Evolutionary conservation across 1,284 basidiomycete species (phyloP), one percentile per base, ranked within the genome.

Genomic region (Trametes polyzona): DNA sequence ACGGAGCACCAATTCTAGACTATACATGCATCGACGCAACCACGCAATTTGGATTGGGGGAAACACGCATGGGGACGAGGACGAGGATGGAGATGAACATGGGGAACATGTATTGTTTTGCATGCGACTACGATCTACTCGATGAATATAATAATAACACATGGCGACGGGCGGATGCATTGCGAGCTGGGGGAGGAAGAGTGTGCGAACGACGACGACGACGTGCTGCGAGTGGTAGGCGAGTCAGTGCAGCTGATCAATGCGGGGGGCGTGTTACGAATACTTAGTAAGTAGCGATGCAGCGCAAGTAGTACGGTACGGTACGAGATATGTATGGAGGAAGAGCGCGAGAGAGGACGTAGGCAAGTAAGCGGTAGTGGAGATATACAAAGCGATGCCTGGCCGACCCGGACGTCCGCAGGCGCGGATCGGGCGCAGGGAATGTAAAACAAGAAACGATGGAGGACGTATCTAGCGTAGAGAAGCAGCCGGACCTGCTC

Each of bases 1-100:
- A 95, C 93, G n/a, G 92, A 95, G 73, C 84, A 92, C 66, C 76
- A 78, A 4, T 94, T 94, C 75, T 91, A 56, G 62, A 17, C 24
- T 26, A 30, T 12, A 21, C 27, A 8, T n/a, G n/a, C n/a, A n/a
- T n/a, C n/a, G n/a, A n/a, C n/a, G n/a, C n/a, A n/a, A n/a, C n/a
- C n/a, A n/a, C n/a, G n/a, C n/a, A n/a, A n/a, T n/a, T n/a, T n/a
- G n/a, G n/a, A n/a, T n/a, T n/a, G n/a, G n/a, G n/a, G n/a, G n/a
- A n/a, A n/a, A n/a, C n/a, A n/a, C n/a, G n/a, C 30, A 46, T 24
- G 32, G n/a, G 37, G 29, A 41, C 23, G 16, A 3, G 11, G 8
- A 39, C 44, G 19, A 12, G 11, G 23, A 24, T 43, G n/a, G 41
- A 43, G 14, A 2, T 2, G 24, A 14, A 16, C 6, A 42, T 9